These are phyloP conservation scores for Musa troglodytarum DNA, from an alignment of 176 grass and related monocot species.

Conservation along the genomic window DNA sequence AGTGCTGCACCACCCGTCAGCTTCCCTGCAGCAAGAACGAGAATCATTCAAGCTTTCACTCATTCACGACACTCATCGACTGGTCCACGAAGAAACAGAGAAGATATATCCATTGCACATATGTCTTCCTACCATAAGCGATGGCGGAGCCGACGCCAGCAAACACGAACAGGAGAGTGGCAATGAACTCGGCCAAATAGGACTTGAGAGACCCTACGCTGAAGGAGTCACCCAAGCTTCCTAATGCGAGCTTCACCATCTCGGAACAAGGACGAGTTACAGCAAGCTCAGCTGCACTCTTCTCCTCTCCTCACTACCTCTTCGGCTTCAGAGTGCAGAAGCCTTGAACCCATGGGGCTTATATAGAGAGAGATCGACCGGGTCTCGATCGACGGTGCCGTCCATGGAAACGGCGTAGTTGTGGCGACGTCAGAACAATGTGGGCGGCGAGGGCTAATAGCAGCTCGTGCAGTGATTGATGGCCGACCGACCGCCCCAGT, in stretches of 20 bases:
- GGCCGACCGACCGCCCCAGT: neutral
- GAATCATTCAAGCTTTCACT: too few species aligned
- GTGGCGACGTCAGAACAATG: too few species aligned
- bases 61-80: too few species aligned
- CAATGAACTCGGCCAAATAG: constrained; percentile 39
- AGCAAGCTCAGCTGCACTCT: neutral
- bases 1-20: constrained; percentile 24
- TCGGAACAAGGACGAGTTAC: neutral
- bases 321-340: neutral
- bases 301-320: neutral
- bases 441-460: neutral
- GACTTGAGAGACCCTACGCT: constrained; percentile 21
- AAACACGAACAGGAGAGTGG: constrained; percentile 37
- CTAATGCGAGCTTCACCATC: constrained; percentile 27
- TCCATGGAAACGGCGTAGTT: neutral
- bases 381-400: neutral
- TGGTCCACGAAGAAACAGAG: neutral
- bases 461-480: neutral
- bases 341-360: neutral
- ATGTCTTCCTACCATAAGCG: constrained; percentile 24
- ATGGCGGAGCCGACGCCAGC: constrained; percentile 39
- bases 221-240: constrained; percentile 28
- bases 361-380: neutral
- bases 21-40: constrained; percentile 16
- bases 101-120: neutral